Evolutionary conservation across 78 protist genomes (phyloP), one percentile per base, ranked within the genome.

Genomic region (Dictyostelium capitatum): DNA sequence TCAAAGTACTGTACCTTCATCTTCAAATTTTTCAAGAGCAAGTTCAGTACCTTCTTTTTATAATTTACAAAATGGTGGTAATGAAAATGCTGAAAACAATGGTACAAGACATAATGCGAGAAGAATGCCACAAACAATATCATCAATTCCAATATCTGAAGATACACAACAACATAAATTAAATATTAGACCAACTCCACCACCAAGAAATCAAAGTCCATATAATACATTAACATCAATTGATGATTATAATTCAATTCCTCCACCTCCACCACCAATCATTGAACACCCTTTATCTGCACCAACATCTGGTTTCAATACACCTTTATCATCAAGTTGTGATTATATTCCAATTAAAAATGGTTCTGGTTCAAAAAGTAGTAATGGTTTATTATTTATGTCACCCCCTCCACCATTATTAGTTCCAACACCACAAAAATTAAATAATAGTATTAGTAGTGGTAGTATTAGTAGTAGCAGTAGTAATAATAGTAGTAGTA

Each of bases 61-160:
- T 7, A 70, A 70, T 19, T 28, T 70, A 11, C 50, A 41, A 70
- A 70, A 70, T 70, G 78, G 28, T 62, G 20, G 43, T 37, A 37
- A 37, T 37, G 1, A 1, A 37, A 37, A 37, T 37, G 43, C 43
- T 3, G 43, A 37, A 37, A 37, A n/a, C n/a, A n/a, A 85, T 28
- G 91, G 75, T 15, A 14, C 79, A 69, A 85, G 50, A 59, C 83
- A 53, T 10, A 85, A 14, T 75, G 78, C 92, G 0, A 85, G 79
- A 43, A 85, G 51, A 48, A 85, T 85, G 92, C 92, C 92, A 1
- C 83, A 46, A 46, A 85, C 92, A 9, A 85, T 85, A 0, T 41
- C 83, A 5, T 85, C 83, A 19, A 85, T 85, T 12, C 62, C 92
- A 6, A 51, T 12, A 2, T 56, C 32, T 20, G 82, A 28, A 19